These are phyloP conservation scores for Puccinia coronata DNA, from an alignment of 1,284 basidiomycete species.

Conservation along the genomic window DNA sequence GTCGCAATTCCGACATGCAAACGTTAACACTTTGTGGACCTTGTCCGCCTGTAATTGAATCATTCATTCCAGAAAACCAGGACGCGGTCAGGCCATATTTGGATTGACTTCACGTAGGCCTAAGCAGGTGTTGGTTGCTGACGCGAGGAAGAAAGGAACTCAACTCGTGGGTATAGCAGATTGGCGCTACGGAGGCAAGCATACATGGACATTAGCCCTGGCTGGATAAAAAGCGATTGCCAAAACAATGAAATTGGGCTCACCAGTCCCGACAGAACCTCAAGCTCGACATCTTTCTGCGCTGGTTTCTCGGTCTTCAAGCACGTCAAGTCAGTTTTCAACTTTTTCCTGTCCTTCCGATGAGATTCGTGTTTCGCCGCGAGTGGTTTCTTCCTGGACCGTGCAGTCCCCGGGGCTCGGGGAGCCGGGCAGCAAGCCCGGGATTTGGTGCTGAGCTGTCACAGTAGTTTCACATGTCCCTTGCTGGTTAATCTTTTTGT, in stretches of 20 bases:
- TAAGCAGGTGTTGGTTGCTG: too few species aligned
- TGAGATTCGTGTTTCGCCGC: background rate
- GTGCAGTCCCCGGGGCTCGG: too few species aligned
- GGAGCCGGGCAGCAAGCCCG: too few species aligned
- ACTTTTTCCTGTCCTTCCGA: background rate
- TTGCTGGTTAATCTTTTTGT: too few species aligned
- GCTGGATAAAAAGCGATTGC: background rate
- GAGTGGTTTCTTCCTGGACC: too few species aligned
- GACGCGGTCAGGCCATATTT: background rate
- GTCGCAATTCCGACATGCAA: constrained; percentile 87
- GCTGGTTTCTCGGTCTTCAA: background rate
- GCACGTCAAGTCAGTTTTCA: background rate
- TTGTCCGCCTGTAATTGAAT: constrained; percentile 72
- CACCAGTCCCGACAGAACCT: constrained; percentile 47
- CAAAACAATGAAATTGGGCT: background rate
- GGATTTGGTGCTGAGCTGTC: background rate
- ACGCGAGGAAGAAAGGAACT: background rate
- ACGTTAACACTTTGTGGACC: constrained; percentile 80
- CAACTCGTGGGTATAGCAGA: constrained; percentile 36
- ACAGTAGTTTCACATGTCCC: background rate
- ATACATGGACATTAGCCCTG: background rate
- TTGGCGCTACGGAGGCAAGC: constrained; percentile 6
- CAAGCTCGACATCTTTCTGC: constrained; percentile 33
- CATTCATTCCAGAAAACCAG: background rate
- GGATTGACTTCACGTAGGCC: too few species aligned